Evolutionary conservation across 164 flowering plant species (phyloP).

Genomic region (Magnolia officinalis): DNA sequence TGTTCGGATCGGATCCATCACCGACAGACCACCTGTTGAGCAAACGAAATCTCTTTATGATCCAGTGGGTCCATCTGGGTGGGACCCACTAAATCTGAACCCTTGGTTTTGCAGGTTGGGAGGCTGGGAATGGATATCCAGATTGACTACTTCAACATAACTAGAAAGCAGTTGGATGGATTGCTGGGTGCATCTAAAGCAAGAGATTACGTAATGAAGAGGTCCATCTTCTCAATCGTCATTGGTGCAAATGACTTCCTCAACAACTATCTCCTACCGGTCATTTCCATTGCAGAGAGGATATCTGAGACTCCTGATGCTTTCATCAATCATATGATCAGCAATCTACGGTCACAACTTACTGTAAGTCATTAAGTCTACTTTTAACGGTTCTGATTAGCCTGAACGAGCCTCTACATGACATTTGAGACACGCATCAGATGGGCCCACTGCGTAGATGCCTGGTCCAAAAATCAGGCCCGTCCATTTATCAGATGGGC

Average conservation of each 20-base stretch:
- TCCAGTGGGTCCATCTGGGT: too few relatives aligned
- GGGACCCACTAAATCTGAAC: too few relatives aligned
- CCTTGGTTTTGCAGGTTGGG: conserved; percentile 41
- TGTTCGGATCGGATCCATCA: too few relatives aligned
- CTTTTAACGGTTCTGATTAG: neutral
- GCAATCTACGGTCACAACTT: conserved; percentile 58
- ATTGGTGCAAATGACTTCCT: conserved; percentile 90
- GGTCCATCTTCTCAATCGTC: conserved; percentile 83
- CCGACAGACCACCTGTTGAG: too few relatives aligned
- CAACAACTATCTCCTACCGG: conserved; percentile 86
- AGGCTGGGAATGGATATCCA: conserved; percentile 86
- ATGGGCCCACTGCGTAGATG: too few relatives aligned
- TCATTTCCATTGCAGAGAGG: conserved; percentile 70
- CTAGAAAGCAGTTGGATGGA: conserved; percentile 60
- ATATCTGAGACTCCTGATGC: conserved; percentile 58
- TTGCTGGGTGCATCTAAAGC: conserved; percentile 66
- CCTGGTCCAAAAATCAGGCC: too few relatives aligned
- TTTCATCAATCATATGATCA: conserved; percentile 63
- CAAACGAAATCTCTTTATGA: too few relatives aligned
- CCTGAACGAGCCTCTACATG: neutral
- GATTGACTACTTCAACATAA: conserved; percentile 81
- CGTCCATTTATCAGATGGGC: too few relatives aligned
- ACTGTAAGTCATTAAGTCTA: conserved; percentile 37
- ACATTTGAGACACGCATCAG: too few relatives aligned
- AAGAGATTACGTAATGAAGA: conserved; percentile 53